These are phyloP conservation scores for Lipomyces yamadae DNA, from an alignment of 805 yeast genomes.

Conservation along the genomic window DNA sequence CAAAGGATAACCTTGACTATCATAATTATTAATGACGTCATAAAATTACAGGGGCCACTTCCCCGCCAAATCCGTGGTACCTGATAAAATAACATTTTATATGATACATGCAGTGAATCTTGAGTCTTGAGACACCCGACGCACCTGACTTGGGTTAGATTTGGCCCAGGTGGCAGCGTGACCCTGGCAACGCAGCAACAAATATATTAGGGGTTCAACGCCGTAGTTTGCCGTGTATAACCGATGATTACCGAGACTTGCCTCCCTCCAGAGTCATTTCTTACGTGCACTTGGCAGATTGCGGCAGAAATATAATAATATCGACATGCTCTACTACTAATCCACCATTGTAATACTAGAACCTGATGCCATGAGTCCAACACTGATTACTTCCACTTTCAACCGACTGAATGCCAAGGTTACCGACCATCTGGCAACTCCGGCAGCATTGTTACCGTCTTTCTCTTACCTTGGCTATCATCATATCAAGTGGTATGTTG, in stretches of 20 bases:
- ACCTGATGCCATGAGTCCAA: not conserved
- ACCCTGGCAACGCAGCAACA: too few relatives aligned
- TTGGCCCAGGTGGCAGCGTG: not conserved
- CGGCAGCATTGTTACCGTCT: not conserved
- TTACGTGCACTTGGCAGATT: too few relatives aligned
- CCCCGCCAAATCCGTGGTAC: too few relatives aligned
- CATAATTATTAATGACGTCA: too few relatives aligned
- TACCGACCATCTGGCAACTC: not conserved
- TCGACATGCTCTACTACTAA: not conserved
- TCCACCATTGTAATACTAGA: not conserved
- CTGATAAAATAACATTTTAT: not conserved
- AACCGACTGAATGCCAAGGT: not conserved
- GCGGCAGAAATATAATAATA: not conserved
- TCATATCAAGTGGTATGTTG: conserved; percentile 70
- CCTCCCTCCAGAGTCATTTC: not conserved
- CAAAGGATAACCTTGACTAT: too few relatives aligned
- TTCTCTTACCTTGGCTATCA: conserved; percentile 35
- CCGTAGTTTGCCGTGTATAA: not conserved
- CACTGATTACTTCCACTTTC: not conserved
- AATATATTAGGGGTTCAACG: not conserved
- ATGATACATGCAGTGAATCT: not conserved
- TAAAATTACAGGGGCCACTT: too few relatives aligned
- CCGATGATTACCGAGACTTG: not conserved
- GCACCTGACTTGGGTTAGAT: not conserved
- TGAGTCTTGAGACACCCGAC: not conserved